Base-by-base conservation (phyloP, 495 filamentous ascomycete genomes). In the Aspergillus baeticus region DNA sequence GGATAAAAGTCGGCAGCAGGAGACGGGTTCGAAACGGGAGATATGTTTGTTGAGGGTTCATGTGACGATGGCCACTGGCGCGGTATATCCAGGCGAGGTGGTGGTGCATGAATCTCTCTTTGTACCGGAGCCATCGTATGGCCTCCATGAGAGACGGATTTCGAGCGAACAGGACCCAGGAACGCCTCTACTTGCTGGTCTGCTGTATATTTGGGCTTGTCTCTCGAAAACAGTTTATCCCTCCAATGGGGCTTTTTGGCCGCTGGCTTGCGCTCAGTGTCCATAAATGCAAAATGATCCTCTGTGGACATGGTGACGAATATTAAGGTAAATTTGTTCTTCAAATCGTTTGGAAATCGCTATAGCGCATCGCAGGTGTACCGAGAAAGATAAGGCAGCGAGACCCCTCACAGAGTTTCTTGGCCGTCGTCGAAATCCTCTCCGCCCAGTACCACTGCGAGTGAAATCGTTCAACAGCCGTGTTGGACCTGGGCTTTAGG, bases 101-200 rank as follows among this genome's bases (percentile, higher is more conserved):
- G 54, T 15, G 48, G 54, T 13, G 56, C 42, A 7, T 61, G 58
- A 18, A 50, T 53, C 10, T 57, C 64, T 56, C 64, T 56, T 15
- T 54, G 42, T 18, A 29, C 62, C 13, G 63, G 57, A 20, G 62
- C 46, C 5, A 59, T 46, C 21, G 49, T 21, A 35, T 52, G 57
- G 54, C 37, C 48, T 3, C 53, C 51, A 31, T 55, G 57, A 14
- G 59, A 59, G 29, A 59, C 45, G 6, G 64, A 63, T 15, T 60
- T 65, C 0, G 66, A 54, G 23, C 69, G 72, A 29, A 65, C 61
- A 29, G 67, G 62, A 26, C 64, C 70, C 10, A 82, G 57, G 49
- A 82, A 82, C 34, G 73, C 76, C 55, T 76, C 73, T 42, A 82
- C 67, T 54, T 80, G 74, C 20, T 73, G 63, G 51, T 77, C 72